Percentiles rank a stretch among this genome's conserved stretches.
Evolutionary conservation across 2,329 filamentous ascomycete species (phyloP).

Genomic region (Penicillium sp.): DNA sequence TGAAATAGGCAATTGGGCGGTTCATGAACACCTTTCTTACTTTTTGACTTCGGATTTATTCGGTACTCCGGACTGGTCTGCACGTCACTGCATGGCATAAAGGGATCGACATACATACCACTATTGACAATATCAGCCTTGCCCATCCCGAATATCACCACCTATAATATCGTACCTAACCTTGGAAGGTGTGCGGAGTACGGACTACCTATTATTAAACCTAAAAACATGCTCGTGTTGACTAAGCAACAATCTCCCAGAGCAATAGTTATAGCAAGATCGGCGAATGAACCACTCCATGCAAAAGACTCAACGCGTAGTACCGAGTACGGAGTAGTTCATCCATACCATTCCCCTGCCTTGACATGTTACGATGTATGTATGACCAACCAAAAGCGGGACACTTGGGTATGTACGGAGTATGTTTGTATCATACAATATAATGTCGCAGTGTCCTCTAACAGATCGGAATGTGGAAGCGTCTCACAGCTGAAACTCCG

Average conservation of each 20-base stretch:
- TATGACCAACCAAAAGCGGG: neutral
- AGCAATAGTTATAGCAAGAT: neutral
- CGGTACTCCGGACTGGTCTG: neutral
- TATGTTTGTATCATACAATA: no score
- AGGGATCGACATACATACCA: neutral
- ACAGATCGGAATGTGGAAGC: neutral
- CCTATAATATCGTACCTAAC: neutral
- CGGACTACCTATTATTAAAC: neutral
- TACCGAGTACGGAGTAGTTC: neutral
- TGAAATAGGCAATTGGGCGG: constrained; percentile 2
- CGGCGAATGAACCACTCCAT: neutral
- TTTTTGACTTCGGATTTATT: neutral
- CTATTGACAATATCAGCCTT: neutral
- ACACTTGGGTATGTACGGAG: neutral
- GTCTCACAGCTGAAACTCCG: neutral
- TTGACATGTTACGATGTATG: neutral
- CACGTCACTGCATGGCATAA: constrained; percentile 1
- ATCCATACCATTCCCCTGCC: neutral
- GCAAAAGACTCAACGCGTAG: neutral
- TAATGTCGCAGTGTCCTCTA: neutral
- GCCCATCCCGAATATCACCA: neutral
- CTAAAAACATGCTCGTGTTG: neutral
- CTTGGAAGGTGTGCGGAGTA: neutral
- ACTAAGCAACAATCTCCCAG: neutral
- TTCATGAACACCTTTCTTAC: neutral